A percentile compares a stretch with the other conserved stretches of the same genome.
Conservation (phyloP, 1,139 yeast species). For the Lodderomyces theae region DNA sequence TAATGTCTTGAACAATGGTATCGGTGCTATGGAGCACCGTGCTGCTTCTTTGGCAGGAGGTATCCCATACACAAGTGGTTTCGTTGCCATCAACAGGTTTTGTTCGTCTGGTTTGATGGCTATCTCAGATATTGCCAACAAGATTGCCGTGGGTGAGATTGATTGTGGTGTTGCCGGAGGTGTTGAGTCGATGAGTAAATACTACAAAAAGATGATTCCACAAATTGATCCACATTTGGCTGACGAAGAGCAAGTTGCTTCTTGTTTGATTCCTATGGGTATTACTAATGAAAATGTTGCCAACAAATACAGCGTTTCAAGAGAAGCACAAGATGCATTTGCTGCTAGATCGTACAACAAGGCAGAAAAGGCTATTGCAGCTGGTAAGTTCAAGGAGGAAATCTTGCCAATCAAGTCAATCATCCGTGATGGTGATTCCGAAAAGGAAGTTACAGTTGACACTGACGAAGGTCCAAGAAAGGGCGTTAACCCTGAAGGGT, state of each 20-base stretch:
- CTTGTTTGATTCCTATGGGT: conserved; percentile 70
- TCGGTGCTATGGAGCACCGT: conserved; percentile 90
- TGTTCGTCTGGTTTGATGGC: conserved; percentile 95
- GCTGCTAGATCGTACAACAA: conserved; percentile 83
- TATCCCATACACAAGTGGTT: conserved; percentile 59
- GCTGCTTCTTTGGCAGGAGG: conserved; percentile 62
- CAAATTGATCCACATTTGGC: conserved; percentile 51
- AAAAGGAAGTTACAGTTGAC: conserved; percentile 49
- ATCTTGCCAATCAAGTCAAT: conserved; percentile 71
- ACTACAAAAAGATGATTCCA: conserved; percentile 71
- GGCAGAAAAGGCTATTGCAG: conserved; percentile 70
- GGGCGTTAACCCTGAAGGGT: conserved; percentile 76
- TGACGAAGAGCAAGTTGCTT: conserved; percentile 29
- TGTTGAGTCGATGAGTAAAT: conserved; percentile 86
- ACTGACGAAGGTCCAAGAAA: conserved; percentile 91
- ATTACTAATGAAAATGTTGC: conserved; percentile 48
- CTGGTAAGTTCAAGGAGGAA: conserved; percentile 81
- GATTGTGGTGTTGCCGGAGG: conserved; percentile 90
- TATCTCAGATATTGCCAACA: conserved; percentile 83
- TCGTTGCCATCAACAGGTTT: conserved; percentile 84
- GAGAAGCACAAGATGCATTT: conserved; percentile 78
- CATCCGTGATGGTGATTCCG: conserved; percentile 20
- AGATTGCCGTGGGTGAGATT: conserved; percentile 83
- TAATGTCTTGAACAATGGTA: conserved; percentile 84
- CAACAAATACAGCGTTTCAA: conserved; percentile 56